Base-by-base conservation (phyloP, 495 filamentous ascomycete species). In the Apodospora peruviana region DNA sequence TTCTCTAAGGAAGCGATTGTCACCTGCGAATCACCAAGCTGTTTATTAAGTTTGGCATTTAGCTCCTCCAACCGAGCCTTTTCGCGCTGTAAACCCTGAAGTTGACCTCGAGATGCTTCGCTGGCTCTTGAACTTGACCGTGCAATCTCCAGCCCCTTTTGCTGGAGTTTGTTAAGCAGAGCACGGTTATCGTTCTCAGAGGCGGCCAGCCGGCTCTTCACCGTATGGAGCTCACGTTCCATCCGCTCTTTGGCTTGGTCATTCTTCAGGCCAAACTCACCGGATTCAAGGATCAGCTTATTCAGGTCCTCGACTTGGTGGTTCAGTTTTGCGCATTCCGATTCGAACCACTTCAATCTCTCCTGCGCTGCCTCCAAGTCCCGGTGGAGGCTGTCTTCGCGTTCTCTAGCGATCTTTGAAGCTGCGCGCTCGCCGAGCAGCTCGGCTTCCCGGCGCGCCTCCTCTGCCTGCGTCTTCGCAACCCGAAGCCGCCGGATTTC, bases 181-280 rank as follows among this genome's bases (percentile, higher is more conserved):
- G 90, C 83, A n/a, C 88, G 84, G 58, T 97, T 97, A 68, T 97
- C 93, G 59, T 97, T 96, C 59, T 98, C 93, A 0, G 93, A 97
- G 23, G 93, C 93, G 11, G 85, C 80, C 42, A 98, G 76, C 23
- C 93, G 84, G 48, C 91, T 91, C 59, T 91, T 95, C 34, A 96
- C 79, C 1, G 91, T 95, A 27, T 90, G 85, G n/a, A 95, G 76
- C 61, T 98, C 93, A 36, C 88, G 78, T 61, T 96, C 91, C 5
- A 95, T 72, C 5, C 94, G 85, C 60, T 96, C 89, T 60, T 96
- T 96, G 38, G 91, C 85, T 56, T 95, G 85, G 64, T 98, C 93
- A 58, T 95, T 86, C 51, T 85, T 85, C 35, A 88, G 71, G 37
- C 88, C 87, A 68, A 90, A 95, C 50, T 82, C 82, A 43, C 93